Conservation (phyloP, 495 filamentous ascomycete genomes). For the Chlorociboria aeruginascens region DNA sequence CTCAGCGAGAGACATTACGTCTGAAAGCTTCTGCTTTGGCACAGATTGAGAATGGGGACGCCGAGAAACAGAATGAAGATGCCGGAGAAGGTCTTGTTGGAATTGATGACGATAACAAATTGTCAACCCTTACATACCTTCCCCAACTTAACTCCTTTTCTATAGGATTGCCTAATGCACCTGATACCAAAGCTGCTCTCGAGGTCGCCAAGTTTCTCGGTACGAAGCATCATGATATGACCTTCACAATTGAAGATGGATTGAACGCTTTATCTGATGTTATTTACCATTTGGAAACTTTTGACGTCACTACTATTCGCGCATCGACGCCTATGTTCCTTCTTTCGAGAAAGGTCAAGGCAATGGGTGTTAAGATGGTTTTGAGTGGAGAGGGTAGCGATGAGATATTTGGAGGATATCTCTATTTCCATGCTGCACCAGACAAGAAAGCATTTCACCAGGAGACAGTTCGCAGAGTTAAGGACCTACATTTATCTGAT, state of each 20-base stretch:
- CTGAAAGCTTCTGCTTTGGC: slow-evolving; percentile 48
- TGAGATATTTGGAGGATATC: slow-evolving; percentile 96
- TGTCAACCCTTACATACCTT: slow-evolving; percentile 83
- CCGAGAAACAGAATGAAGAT: slow-evolving; percentile 26
- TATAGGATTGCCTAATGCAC: slow-evolving; percentile 82
- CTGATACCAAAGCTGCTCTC: slow-evolving; percentile 77
- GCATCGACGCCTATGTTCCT: slow-evolving; percentile 99
- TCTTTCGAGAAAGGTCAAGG: slow-evolving; percentile 95
- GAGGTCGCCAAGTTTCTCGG: slow-evolving; percentile 92
- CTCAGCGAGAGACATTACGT: slow-evolving; percentile 78
- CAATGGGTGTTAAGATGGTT: slow-evolving; percentile 98
- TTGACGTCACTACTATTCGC: slow-evolving; percentile 96
- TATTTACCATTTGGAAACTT: slow-evolving; percentile 94
- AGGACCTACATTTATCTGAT: slow-evolving; percentile 91
- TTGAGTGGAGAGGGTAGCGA: slow-evolving; percentile 92
- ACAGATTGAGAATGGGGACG: slow-evolving; percentile 13
- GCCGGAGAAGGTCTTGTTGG: slow-evolving; percentile 66
- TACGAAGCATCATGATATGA: slow-evolving; percentile 95
- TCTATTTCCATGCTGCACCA: slow-evolving; percentile 95
- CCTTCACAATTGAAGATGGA: slow-evolving; percentile 93
- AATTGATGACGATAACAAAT: slow-evolving; percentile 80
- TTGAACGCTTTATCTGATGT: slow-evolving; percentile 93
- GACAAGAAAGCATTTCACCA: slow-evolving; percentile 83
- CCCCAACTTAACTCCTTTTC: slow-evolving; percentile 97
- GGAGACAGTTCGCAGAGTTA: slow-evolving; percentile 83